Evolutionary conservation across 257 asterid genomes (phyloP).

Genomic region (Forsythia viridissima): DNA sequence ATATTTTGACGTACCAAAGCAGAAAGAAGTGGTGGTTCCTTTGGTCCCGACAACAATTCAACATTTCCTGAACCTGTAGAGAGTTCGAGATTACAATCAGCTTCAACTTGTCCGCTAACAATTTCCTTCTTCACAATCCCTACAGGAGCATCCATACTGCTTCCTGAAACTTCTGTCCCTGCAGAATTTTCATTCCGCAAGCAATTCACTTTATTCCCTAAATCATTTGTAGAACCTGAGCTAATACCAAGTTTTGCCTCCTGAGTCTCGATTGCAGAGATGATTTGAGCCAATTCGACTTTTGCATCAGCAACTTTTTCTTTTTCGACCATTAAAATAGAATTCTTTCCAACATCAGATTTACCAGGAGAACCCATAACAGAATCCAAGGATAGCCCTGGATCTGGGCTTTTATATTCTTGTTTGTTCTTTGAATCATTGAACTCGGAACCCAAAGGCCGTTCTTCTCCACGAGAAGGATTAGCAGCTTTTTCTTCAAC

Average conservation of each 20-base stretch:
- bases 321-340: slow-evolving; percentile 33
- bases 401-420: slow-evolving; percentile 30
- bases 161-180: slow-evolving; percentile 25
- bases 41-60: slow-evolving; percentile 46
- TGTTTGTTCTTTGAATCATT: slow-evolving; percentile 26
- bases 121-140: slow-evolving; percentile 44
- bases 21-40: slow-evolving; percentile 32
- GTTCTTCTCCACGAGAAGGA: neutral
- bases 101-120: slow-evolving; percentile 35
- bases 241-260: slow-evolving; percentile 27
- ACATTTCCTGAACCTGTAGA: slow-evolving; percentile 34
- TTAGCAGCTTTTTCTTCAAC: neutral
- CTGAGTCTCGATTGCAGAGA: slow-evolving; percentile 24
- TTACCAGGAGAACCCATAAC: slow-evolving; percentile 22
- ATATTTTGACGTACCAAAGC: slow-evolving; percentile 25
- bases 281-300: slow-evolving; percentile 12
- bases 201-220: slow-evolving; percentile 27
- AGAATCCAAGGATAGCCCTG: slow-evolving; percentile 25
- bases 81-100: slow-evolving; percentile 26
- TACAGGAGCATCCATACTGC: slow-evolving; percentile 12
- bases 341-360: slow-evolving; percentile 38
- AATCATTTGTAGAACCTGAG: slow-evolving; percentile 26
- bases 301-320: slow-evolving; percentile 29
- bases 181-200: slow-evolving; percentile 29
- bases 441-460: neutral